Evolutionary conservation across 2,329 filamentous ascomycete species (phyloP).

Genomic region (Pseudogymnoascus destructans): DNA sequence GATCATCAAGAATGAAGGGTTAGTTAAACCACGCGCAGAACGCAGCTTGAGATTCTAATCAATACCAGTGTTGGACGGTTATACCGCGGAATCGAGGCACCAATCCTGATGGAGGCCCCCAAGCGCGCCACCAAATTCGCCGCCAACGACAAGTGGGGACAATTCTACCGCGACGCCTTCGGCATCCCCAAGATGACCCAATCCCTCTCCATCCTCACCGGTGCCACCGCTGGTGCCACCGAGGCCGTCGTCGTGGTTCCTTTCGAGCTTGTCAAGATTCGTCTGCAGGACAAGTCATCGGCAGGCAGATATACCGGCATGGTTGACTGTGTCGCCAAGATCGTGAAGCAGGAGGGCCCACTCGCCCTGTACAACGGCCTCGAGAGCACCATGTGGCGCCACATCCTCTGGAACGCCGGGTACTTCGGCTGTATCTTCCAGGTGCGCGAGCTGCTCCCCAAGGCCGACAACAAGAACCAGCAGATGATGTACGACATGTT

Average conservation of each 20-base stretch:
- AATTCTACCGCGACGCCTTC: slow-evolving; percentile 81
- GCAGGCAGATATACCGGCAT: slow-evolving; percentile 78
- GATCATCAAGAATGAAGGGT: slow-evolving; percentile 94
- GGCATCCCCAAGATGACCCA: slow-evolving; percentile 82
- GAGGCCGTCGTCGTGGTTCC: slow-evolving; percentile 95
- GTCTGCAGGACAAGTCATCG: slow-evolving; percentile 88
- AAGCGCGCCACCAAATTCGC: slow-evolving; percentile 98
- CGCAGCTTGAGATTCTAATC: background rate
- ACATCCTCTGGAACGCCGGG: slow-evolving; percentile 85
- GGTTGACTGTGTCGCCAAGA: slow-evolving; percentile 69
- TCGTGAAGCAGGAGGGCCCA: slow-evolving; percentile 67
- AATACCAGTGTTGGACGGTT: slow-evolving; percentile 63
- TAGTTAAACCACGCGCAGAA: slow-evolving; percentile 25
- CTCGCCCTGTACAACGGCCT: slow-evolving; percentile 92
- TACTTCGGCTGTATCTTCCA: slow-evolving; percentile 99
- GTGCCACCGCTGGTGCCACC: slow-evolving; percentile 86
- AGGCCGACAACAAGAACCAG: slow-evolving; percentile 62
- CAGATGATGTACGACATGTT: slow-evolving; percentile 82
- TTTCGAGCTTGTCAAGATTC: slow-evolving; percentile 97
- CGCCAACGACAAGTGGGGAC: slow-evolving; percentile 96
- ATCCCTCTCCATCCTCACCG: slow-evolving; percentile 79
- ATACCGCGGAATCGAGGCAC: slow-evolving; percentile 89
- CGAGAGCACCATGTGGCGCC: slow-evolving; percentile 92
- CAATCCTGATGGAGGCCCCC: slow-evolving; percentile 94
- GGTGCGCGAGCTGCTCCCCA: slow-evolving; percentile 71